Evolutionary conservation across 2,329 filamentous ascomycete genomes (phyloP), one percentile per base, ranked within the genome.

Genomic region (Penicillium polonicum): DNA sequence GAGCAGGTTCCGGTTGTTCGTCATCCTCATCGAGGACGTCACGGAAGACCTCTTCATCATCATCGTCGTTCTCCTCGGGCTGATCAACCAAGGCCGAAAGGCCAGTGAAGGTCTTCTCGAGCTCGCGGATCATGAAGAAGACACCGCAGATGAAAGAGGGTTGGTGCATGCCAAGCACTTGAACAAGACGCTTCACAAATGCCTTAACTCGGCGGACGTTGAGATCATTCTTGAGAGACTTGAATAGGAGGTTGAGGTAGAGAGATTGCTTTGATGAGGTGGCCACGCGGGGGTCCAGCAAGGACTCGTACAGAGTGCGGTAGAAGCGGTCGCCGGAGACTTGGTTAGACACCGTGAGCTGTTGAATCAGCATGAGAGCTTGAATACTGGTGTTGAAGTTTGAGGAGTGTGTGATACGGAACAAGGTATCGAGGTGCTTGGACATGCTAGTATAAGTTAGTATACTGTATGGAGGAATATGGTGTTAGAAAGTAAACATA

Each of bases 321-420:
- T 97, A 99, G 79, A 96, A 99, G 60, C 94, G 85, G 69, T 99
- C 94, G 13, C 88, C 88, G 5, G 89, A 88, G 53, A 93, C 82
- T 68, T 92, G 88, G 72, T 94, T 91, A 3, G 88, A 85, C 1
- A 87, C 82, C 0, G 92, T 90, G 29, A 99, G 84, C 73, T 97
- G 94, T 72, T 97, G 94, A 64, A 99, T 95, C 48, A 99, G 81
- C 78, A 96, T 89, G 63, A 99, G 83, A 35, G 94, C 93, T 76
- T 99, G 94, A 38, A 99, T 91, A 71, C 92, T 94, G 0, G 94
- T 99, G 78, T 97, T 99, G 83, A 99, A 97, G 75, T 99, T 99
- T 56, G 93, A 91, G 0, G 93, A 97, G 76, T 99, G 94, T 0
- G 94, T 96, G 68, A 99, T 94, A 68, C 87, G 88, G 83, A 97